Base-by-base conservation (phyloP, 139 green algal genomes). In the Tetradesmus obliquus region DNA sequence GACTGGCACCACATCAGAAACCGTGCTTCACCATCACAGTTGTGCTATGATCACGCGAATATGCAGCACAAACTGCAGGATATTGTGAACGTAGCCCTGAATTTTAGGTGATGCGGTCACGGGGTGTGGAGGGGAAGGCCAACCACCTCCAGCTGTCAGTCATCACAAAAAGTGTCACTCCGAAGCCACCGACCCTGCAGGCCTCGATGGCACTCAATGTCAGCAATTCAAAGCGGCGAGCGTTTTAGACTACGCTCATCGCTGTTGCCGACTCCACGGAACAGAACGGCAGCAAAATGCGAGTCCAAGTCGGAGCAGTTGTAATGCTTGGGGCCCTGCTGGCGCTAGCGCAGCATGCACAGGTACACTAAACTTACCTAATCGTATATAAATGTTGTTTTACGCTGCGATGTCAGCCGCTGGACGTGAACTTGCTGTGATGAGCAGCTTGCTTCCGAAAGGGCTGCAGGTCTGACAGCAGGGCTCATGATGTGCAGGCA, bases 241-340 rank as follows among this genome's bases (percentile, higher is more conserved):
- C 32, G 0, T 0, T 45, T 45, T 45, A 45, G 32, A 45, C 32
- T 45, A 1, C 32, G 32, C 32, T 45, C 32, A 45, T 45, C 32
- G 32, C 32, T 45, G 60, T 13, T 4, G 60, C 60, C 19, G 60
- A 20, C 60, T 4, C 8, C 8, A 66, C 12, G 8, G 2, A 19
- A 71, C 17, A 76, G 66, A 24, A 76, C 66, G 66, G 66, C 66
- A 76, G 15, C 66, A 24, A 76, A n/a, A 76, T 76, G 66, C 66
- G 66, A 76, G 66, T 76, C 66, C 66, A 76, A 76, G 15, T 76
- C 66, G 66, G 66, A 76, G 66, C 66, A 76, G 66, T 76, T 76
- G 66, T 24, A 76, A 76, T 76, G 66, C 66, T 76, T 24, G 66
- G 66, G 15, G 66, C 66, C 66, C 66, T 76, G 66, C 66, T 76